A percentile compares a stretch with the other conserved stretches of the same genome.
Evolutionary conservation across 495 filamentous ascomycete species (phyloP).

Genomic region (Lepraria neglecta): DNA sequence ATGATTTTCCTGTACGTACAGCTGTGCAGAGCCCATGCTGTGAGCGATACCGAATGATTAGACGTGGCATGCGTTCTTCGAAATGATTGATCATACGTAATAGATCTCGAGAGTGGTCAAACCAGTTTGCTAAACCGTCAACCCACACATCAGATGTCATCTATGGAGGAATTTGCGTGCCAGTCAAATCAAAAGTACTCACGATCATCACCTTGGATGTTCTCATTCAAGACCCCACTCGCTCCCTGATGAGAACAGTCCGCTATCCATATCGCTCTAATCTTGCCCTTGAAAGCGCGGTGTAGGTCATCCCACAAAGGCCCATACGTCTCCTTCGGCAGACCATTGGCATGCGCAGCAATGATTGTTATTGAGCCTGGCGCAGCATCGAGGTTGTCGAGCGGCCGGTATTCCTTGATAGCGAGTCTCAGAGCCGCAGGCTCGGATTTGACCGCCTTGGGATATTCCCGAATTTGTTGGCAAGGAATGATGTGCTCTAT

Average conservation of each 20-base stretch:
- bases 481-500: slow-evolving; percentile 44
- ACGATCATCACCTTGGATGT: slow-evolving; percentile 59
- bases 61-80: slow-evolving; percentile 62
- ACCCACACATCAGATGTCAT: not conserved
- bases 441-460: slow-evolving; percentile 39
- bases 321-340: slow-evolving; percentile 61
- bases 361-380: slow-evolving; percentile 60
- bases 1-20: slow-evolving; percentile 33
- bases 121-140: slow-evolving; percentile 51
- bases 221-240: slow-evolving; percentile 61
- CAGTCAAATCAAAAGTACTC: slow-evolving; percentile 24
- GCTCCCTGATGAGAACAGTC: slow-evolving; percentile 65
- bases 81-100: slow-evolving; percentile 69
- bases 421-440: slow-evolving; percentile 45
- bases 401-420: slow-evolving; percentile 61
- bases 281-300: slow-evolving; percentile 39
- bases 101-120: slow-evolving; percentile 71
- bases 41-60: slow-evolving; percentile 72
- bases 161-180: not conserved
- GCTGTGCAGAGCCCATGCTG: slow-evolving; percentile 56
- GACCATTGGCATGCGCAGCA: slow-evolving; percentile 60
- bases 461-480: slow-evolving; percentile 53
- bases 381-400: slow-evolving; percentile 44
- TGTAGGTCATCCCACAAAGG: slow-evolving; percentile 64
- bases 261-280: slow-evolving; percentile 68